phyloP scores from a whole-genome alignment of 2,329 filamentous ascomycete genomes.

The Xylariaceae sp. region DNA sequence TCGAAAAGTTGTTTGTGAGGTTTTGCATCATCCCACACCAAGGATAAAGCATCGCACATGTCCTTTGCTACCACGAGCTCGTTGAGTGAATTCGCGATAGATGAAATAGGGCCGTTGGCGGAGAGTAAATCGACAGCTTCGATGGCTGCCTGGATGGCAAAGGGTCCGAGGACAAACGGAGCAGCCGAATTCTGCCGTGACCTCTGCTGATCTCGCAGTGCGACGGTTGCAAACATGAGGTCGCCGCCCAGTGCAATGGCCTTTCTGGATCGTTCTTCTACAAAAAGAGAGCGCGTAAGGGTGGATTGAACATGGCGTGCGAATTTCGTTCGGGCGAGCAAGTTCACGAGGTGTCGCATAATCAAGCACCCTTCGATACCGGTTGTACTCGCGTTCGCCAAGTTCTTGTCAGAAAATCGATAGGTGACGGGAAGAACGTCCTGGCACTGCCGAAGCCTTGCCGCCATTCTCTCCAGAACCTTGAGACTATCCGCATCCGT shows the following conservation, averaged over 20 bases:
- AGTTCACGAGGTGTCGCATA: conserved; percentile 2
- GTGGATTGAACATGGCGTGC: conserved; percentile 2
- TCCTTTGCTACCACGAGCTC: background rate
- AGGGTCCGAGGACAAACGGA: background rate
- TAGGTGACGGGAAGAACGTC: conserved; percentile 4
- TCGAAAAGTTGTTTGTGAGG: background rate
- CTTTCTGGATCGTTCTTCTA: background rate
- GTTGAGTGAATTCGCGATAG: background rate
- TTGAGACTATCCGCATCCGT: conserved; percentile 2
- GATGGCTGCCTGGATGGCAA: background rate
- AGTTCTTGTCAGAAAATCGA: background rate
- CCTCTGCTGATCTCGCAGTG: background rate
- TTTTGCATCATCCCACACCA: background rate
- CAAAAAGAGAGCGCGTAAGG: background rate
- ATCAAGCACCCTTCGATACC: conserved; percentile 4
- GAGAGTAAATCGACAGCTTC: background rate
- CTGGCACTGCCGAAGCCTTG: conserved; percentile 6
- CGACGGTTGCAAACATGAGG: background rate
- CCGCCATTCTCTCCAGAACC: conserved; percentile 3
- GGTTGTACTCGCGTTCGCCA: background rate
- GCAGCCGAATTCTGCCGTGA: background rate
- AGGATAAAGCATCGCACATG: background rate
- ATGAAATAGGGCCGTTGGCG: background rate
- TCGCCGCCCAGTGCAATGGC: background rate
- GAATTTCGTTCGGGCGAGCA: conserved; percentile 6